Conservation (phyloP, 2,329 filamentous ascomycete species). For the Fusarium pseudograminearum region DNA sequence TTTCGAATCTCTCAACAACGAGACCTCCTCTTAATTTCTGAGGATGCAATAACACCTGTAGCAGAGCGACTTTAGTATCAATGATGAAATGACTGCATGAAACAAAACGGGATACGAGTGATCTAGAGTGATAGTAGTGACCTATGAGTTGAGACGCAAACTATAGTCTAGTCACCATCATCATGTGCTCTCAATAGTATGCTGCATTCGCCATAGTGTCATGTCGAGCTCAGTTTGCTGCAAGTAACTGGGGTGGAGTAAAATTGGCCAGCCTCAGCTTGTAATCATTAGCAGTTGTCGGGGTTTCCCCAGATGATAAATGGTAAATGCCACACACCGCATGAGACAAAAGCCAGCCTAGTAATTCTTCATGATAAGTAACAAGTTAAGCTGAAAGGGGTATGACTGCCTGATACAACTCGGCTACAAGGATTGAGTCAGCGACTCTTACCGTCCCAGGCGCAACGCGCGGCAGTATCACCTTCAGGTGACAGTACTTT, state of each 20-base stretch:
- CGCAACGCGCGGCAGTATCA: conserved; percentile 37
- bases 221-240: not conserved
- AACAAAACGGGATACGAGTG: not conserved
- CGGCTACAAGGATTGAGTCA: conserved; percentile 34
- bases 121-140: not conserved
- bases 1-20: conserved; percentile 50
- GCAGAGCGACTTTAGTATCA: conserved; percentile 23
- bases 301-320: not conserved
- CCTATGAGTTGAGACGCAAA: not conserved
- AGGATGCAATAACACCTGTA: not conserved
- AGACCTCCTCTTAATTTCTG: conserved; percentile 44
- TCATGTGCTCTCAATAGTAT: not conserved
- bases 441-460: conserved; percentile 11
- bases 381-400: conserved; percentile 2
- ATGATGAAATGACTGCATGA: conserved; percentile 37
- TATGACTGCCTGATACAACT: conserved; percentile 34
- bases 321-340: not conserved
- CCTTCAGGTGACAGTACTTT: conserved; percentile 14
- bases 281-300: not conserved
- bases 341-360: not conserved
- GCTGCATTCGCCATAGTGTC: not conserved
- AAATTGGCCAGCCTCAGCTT: not conserved
- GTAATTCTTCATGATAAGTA: conserved; percentile 5
- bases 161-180: not conserved
- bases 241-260: not conserved